Percentiles rank a stretch among this genome's conserved stretches.
Conservation (phyloP, 2,329 filamentous ascomycete genomes). For the Fusarium palustre region DNA sequence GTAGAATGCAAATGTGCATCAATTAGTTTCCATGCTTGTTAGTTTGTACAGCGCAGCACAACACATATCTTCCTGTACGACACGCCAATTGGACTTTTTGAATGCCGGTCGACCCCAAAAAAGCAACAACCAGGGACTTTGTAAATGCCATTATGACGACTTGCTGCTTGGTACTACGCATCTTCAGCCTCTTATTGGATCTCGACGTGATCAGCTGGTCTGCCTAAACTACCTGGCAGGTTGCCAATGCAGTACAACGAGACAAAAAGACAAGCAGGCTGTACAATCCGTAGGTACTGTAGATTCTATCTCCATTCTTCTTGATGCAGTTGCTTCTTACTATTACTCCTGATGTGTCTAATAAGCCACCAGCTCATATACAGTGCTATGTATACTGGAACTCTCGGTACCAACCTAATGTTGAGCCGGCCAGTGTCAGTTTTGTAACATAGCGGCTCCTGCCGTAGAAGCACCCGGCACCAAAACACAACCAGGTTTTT, state of each 20-base stretch:
- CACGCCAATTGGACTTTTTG: conserved; percentile 33
- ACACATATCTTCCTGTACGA: conserved; percentile 5
- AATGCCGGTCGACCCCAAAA: conserved; percentile 28
- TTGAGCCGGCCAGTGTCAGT: conserved; percentile 4
- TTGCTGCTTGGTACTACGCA: conserved; percentile 27
- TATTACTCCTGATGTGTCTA: background rate
- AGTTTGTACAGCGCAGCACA: conserved; percentile 12
- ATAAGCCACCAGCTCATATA: conserved; percentile 6
- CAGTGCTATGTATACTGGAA: background rate
- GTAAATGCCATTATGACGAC: conserved; percentile 37
- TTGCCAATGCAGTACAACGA: conserved; percentile 32
- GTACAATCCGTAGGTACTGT: background rate
- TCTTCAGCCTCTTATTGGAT: conserved; percentile 30
- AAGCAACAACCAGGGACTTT: conserved; percentile 31
- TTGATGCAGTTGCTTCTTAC: background rate
- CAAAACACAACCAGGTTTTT: conserved; percentile 4
- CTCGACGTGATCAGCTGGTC: conserved; percentile 29
- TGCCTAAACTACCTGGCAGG: conserved; percentile 23
- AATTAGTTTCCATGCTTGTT: conserved; percentile 11
- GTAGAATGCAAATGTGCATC: conserved; percentile 20
- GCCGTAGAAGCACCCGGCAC: conserved; percentile 14
- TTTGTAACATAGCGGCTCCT: conserved; percentile 3
- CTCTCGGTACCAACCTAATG: background rate
- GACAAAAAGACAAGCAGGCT: conserved; percentile 4
- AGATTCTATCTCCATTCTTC: conserved; percentile 5